Evolutionary conservation across 495 filamentous ascomycete species (phyloP).

Genomic region (Lophiotrema nucula): DNA sequence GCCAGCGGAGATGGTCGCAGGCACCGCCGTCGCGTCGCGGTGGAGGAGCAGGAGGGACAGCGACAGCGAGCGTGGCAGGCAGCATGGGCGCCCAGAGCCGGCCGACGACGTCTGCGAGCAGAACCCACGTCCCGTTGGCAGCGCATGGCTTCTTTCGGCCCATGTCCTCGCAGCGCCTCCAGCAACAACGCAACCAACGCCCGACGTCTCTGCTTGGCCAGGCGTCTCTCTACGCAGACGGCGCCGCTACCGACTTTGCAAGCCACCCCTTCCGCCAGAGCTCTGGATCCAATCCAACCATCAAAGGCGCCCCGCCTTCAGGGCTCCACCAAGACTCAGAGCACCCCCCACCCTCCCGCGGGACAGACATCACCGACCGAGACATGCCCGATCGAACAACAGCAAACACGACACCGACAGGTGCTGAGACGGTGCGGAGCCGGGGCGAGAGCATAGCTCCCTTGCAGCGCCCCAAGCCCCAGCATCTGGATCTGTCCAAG

Average conservation of each 20-base stretch:
- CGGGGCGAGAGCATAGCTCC: slow-evolving; percentile 72
- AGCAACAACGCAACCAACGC: slow-evolving; percentile 76
- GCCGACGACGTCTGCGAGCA: slow-evolving; percentile 56
- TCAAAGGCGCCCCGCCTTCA: slow-evolving; percentile 20
- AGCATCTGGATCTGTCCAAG: slow-evolving; percentile 33
- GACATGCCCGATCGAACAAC: slow-evolving; percentile 63
- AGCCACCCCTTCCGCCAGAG: slow-evolving; percentile 37
- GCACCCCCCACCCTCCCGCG: slow-evolving; percentile 64
- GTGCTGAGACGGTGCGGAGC: slow-evolving; percentile 63
- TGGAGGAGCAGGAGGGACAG: slow-evolving; percentile 16
- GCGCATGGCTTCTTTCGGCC: slow-evolving; percentile 91
- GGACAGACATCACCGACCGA: slow-evolving; percentile 73
- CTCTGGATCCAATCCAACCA: slow-evolving; percentile 29
- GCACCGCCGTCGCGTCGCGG: slow-evolving; percentile 48
- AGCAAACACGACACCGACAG: slow-evolving; percentile 71
- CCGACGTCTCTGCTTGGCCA: slow-evolving; percentile 46
- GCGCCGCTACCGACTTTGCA: slow-evolving; percentile 47
- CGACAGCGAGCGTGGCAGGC: slow-evolving; percentile 25
- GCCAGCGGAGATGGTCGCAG: slow-evolving; percentile 51
- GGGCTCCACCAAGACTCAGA: slow-evolving; percentile 54
- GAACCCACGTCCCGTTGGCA: slow-evolving; percentile 85
- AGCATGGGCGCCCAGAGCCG: slow-evolving; percentile 47
- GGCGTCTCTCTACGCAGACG: slow-evolving; percentile 40
- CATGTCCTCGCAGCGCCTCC: slow-evolving; percentile 93
- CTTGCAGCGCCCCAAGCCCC: slow-evolving; percentile 52